These are phyloP conservation scores for Metroxylon sagu DNA, from an alignment of 176 grass and related monocot species.

Conservation along the genomic window DNA sequence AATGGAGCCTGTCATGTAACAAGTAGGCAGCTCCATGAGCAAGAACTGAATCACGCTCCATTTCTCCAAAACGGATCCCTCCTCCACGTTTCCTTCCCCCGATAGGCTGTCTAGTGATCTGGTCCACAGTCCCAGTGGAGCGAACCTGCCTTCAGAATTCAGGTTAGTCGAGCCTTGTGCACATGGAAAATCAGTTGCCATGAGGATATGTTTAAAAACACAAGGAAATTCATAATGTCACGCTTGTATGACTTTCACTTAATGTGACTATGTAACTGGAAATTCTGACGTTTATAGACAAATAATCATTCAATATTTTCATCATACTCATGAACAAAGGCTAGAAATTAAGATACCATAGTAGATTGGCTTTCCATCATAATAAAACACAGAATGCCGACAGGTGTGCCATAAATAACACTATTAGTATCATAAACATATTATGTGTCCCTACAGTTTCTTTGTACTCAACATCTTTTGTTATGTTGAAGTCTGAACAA, in stretches of 20 bases:
- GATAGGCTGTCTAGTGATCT: constrained; percentile 78
- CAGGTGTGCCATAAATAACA: too few relatives aligned
- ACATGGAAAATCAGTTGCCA: neutral
- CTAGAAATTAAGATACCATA: too few relatives aligned
- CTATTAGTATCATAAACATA: too few relatives aligned
- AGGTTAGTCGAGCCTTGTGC: neutral
- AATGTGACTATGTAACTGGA: too few relatives aligned
- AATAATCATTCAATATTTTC: too few relatives aligned
- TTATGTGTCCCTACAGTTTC: too few relatives aligned
- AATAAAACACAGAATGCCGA: too few relatives aligned
- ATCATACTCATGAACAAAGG: too few relatives aligned
- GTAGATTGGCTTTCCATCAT: too few relatives aligned
- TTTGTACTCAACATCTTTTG: too few relatives aligned
- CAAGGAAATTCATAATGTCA: neutral
- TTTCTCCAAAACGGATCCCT: constrained; percentile 93
- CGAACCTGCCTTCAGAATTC: constrained; percentile 49
- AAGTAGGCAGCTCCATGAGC: constrained; percentile 87
- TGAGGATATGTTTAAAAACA: neutral
- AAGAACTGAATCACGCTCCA: constrained; percentile 85
- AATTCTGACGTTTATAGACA: too few relatives aligned
- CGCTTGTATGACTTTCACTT: neutral
- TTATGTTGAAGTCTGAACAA: too few relatives aligned
- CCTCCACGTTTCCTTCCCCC: constrained; percentile 93
- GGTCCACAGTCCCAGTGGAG: constrained; percentile 63
- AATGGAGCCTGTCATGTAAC: constrained; percentile 86